phyloP scores from a whole-genome alignment of 2,329 filamentous ascomycete genomes.

The Ascochyta clinopodiicola region DNA sequence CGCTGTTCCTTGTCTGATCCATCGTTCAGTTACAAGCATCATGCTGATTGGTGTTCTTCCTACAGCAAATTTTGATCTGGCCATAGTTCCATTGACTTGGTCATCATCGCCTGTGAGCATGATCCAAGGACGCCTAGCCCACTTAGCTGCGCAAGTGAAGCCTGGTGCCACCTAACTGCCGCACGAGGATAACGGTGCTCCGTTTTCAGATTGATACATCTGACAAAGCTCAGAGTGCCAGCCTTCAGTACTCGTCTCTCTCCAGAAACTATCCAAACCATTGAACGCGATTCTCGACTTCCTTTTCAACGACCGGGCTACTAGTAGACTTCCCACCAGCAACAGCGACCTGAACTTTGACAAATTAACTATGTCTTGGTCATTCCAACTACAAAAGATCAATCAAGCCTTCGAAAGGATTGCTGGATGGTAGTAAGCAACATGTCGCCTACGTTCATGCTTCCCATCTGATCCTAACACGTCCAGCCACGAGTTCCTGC shows the following conservation, averaged over 20 bases:
- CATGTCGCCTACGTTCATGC: not conserved
- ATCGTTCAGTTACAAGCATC: constrained; percentile 2
- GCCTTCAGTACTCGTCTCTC: not conserved
- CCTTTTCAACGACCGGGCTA: not conserved
- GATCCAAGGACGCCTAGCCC: constrained; percentile 26
- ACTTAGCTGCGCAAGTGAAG: constrained; percentile 28
- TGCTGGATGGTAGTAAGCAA: constrained; percentile 41
- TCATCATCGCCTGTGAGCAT: constrained; percentile 17
- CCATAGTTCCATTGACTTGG: constrained; percentile 16
- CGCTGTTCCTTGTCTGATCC: constrained; percentile 14
- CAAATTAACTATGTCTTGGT: constrained; percentile 36
- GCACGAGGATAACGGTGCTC: constrained; percentile 18
- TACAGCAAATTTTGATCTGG: constrained; percentile 15
- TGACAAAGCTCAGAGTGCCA: constrained; percentile 7
- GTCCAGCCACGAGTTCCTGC: constrained; percentile 39
- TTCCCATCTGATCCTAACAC: constrained; percentile 9
- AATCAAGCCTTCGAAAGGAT: constrained; percentile 44
- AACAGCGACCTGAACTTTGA: not conserved
- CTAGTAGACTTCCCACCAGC: not conserved
- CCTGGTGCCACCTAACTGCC: constrained; percentile 28
- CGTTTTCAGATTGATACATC: constrained; percentile 27
- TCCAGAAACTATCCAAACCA: not conserved
- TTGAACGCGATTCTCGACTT: not conserved
- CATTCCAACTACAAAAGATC: constrained; percentile 41
- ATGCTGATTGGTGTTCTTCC: constrained; percentile 13